Conservation (phyloP, 176 grass and related monocot species). For the Zizania latifolia region DNA sequence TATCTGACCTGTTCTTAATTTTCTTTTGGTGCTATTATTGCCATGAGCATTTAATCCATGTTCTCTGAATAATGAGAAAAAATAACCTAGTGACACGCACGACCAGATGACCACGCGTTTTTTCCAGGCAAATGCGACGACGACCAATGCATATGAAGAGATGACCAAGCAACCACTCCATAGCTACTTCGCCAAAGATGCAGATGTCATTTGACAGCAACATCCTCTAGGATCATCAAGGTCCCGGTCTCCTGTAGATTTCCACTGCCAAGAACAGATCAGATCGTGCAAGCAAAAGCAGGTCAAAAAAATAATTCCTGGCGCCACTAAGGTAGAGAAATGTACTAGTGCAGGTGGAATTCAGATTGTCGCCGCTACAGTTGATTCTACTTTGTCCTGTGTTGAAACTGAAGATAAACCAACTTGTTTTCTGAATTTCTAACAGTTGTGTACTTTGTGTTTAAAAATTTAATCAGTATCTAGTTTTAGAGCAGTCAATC, state of each 20-base stretch:
- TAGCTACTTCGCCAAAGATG: not conserved
- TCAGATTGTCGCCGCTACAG: too few relatives aligned
- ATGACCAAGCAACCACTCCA: conserved; percentile 7
- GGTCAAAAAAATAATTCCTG: not conserved
- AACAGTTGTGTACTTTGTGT: not conserved
- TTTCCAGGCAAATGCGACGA: not conserved
- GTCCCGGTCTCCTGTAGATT: conserved; percentile 9
- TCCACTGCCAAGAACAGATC: not conserved
- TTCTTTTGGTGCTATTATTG: not conserved
- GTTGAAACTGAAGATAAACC: too few relatives aligned
- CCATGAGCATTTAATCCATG: not conserved
- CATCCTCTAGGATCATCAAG: not conserved
- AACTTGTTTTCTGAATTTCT: not conserved
- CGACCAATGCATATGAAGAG: conserved; percentile 10
- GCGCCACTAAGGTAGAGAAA: too few relatives aligned
- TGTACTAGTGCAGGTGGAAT: too few relatives aligned
- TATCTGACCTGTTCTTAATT: not conserved
- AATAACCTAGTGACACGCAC: not conserved
- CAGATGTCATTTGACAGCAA: conserved; percentile 25
- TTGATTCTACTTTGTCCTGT: too few relatives aligned
- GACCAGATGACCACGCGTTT: not conserved
- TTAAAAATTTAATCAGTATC: not conserved
- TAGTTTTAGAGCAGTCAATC: not conserved
- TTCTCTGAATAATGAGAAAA: too few relatives aligned
- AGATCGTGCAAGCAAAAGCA: not conserved